These are phyloP conservation scores for Blastocystis sp. DNA, from an alignment of 352 stramenopile genomes.

Conservation along the genomic window DNA sequence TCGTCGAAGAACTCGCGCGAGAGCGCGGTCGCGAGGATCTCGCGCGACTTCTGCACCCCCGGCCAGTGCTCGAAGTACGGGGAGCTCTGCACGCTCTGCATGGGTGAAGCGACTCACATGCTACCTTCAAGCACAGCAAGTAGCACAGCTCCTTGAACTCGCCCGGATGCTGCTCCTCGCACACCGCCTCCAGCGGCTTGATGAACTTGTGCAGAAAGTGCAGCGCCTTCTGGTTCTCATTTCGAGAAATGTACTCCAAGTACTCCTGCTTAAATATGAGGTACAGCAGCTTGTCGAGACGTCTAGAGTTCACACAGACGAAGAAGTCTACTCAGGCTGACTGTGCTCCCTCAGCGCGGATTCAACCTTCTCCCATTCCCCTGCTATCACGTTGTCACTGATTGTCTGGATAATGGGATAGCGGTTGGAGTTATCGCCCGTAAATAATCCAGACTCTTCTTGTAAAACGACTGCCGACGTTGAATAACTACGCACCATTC, in stretches of 20 bases:
- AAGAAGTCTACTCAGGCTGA: not conserved
- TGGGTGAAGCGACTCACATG: not conserved
- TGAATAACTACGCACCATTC: not conserved
- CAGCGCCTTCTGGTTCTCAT: constrained; percentile 19
- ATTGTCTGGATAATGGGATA: not conserved
- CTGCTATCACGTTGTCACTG: not conserved
- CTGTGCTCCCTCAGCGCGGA: not conserved
- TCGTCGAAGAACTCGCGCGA: constrained; percentile 17
- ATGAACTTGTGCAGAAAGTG: constrained; percentile 36
- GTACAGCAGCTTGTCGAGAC: not conserved
- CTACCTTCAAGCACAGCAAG: not conserved
- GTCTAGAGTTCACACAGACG: not conserved
- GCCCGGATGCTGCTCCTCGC: not conserved
- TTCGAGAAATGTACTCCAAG: constrained; percentile 28
- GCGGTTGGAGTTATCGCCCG: not conserved
- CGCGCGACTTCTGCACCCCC: not conserved
- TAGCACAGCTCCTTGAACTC: constrained; percentile 54
- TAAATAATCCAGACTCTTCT: constrained; percentile 36
- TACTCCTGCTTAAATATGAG: not conserved
- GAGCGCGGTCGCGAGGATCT: constrained; percentile 14
- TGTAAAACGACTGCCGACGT: constrained; percentile 24
- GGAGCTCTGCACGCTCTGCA: not conserved
- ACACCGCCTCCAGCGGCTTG: constrained; percentile 9
- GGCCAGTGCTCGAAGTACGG: constrained; percentile 40
- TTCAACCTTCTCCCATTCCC: not conserved